phyloP scores from a whole-genome alignment of 176 grass and related monocot species.

The Zea mays region DNA sequence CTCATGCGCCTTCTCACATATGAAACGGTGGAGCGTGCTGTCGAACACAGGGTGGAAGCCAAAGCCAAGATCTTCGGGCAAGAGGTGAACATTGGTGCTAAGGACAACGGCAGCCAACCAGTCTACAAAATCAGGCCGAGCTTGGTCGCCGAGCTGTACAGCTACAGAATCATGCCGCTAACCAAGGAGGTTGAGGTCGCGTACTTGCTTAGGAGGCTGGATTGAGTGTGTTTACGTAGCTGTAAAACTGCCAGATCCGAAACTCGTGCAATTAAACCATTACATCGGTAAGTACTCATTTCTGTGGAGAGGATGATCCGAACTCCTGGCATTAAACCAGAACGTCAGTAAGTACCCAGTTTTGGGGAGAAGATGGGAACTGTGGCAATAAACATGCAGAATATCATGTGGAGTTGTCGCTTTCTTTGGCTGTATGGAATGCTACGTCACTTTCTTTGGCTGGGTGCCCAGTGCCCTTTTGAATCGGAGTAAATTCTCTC shows the following conservation, averaged over 20 bases:
- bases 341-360: background rate
- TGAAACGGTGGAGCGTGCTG: conserved; percentile 54
- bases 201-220: conserved; percentile 80
- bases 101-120: conserved; percentile 35
- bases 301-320: conserved; percentile 3
- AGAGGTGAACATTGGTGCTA: conserved; percentile 58
- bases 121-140: conserved; percentile 73
- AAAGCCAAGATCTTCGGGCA: conserved; percentile 86
- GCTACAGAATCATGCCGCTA: conserved; percentile 83
- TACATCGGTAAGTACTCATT: background rate
- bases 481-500: background rate
- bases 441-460: background rate
- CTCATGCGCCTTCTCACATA: conserved; percentile 83
- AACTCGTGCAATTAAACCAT: background rate
- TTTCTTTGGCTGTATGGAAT: background rate
- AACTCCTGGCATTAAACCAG: no score
- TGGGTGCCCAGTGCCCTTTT: background rate
- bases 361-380: background rate
- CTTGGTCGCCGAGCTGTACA: conserved; percentile 77
- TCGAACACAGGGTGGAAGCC: conserved; percentile 61
- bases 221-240: conserved; percentile 41
- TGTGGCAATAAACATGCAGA: background rate
- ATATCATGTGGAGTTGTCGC: background rate
- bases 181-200: conserved; percentile 86
- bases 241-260: background rate